These are phyloP conservation scores for Podospora conica DNA, from an alignment of 495 filamentous ascomycete species.

Conservation along the genomic window DNA sequence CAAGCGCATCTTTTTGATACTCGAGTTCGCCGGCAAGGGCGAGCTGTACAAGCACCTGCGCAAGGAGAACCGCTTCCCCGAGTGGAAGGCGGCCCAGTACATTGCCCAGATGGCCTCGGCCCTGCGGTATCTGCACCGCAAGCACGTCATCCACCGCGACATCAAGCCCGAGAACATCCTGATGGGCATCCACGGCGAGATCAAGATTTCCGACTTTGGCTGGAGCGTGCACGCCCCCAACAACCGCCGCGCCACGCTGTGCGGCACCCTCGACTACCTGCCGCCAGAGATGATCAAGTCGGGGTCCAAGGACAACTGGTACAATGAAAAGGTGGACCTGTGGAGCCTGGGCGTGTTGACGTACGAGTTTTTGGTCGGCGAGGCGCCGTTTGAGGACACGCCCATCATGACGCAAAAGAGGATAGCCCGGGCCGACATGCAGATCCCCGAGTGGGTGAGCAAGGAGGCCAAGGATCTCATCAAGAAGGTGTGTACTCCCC, in stretches of 20 bases:
- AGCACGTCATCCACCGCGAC: conserved; percentile 97
- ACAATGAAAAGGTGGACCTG: conserved; percentile 91
- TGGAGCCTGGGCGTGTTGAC: conserved; percentile 94
- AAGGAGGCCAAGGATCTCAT: conserved; percentile 89
- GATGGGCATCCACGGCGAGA: conserved; percentile 93
- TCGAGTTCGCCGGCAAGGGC: conserved; percentile 92
- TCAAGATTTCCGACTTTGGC: conserved; percentile 97
- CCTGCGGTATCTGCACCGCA: conserved; percentile 86
- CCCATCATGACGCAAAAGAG: conserved; percentile 90
- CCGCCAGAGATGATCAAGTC: conserved; percentile 95
- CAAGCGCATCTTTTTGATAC: conserved; percentile 90
- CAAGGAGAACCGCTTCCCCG: conserved; percentile 79
- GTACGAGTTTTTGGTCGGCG: conserved; percentile 93
- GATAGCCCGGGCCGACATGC: conserved; percentile 88
- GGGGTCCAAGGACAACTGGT: conserved; percentile 72
- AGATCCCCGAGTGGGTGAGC: conserved; percentile 82
- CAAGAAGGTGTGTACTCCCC: conserved; percentile 57
- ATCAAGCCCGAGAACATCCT: conserved; percentile 99
- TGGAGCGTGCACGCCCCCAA: conserved; percentile 98
- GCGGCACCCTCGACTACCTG: conserved; percentile 93
- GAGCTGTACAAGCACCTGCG: conserved; percentile 96
- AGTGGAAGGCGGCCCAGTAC: conserved; percentile 94
- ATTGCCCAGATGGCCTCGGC: conserved; percentile 98
- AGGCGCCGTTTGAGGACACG: conserved; percentile 95
- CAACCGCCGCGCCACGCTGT: conserved; percentile 89